Percentiles rank a stretch among this genome's conserved stretches.
Conservation (phyloP, 352 stramenopile genomes). For the Globisporangium ultimum region DNA sequence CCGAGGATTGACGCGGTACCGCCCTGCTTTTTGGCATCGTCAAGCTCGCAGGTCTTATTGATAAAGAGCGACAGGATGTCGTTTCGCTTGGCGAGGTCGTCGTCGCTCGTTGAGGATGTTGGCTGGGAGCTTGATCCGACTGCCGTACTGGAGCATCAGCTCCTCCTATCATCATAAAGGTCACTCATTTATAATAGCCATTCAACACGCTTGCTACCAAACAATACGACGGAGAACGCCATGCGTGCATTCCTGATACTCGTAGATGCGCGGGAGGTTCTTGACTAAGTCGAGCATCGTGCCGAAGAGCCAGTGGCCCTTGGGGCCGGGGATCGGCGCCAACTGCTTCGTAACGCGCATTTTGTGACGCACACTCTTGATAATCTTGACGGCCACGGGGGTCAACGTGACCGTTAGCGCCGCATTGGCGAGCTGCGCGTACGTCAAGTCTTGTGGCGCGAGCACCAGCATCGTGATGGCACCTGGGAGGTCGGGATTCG, state of each 20-base stretch:
- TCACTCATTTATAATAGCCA: slow-evolving; percentile 1
- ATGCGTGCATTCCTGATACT: slow-evolving; percentile 12
- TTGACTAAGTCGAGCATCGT: slow-evolving; percentile 8
- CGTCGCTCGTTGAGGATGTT: slow-evolving; percentile 34
- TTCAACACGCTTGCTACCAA: background rate
- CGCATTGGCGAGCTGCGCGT: background rate
- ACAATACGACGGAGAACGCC: background rate
- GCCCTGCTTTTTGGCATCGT: slow-evolving; percentile 10
- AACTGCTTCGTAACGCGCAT: slow-evolving; percentile 2
- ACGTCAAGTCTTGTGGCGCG: too few relatives aligned
- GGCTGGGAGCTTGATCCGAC: slow-evolving; percentile 59
- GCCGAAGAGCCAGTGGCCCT: slow-evolving; percentile 11
- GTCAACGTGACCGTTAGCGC: background rate
- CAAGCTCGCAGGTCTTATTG: slow-evolving; percentile 36
- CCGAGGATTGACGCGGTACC: slow-evolving; percentile 42
- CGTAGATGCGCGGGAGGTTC: slow-evolving; percentile 15
- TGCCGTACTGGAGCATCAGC: slow-evolving; percentile 31
- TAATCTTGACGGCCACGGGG: background rate
- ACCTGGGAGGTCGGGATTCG: too few relatives aligned
- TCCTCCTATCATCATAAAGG: slow-evolving; percentile 17
- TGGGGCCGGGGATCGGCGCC: slow-evolving; percentile 4
- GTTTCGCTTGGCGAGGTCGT: slow-evolving; percentile 22
- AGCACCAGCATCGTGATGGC: too few relatives aligned
- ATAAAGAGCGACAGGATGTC: slow-evolving; percentile 57
- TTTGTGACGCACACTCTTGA: slow-evolving; percentile 1